These are phyloP conservation scores for Nannochloropsis salina DNA, from an alignment of 108 stramenopile species.

Conservation along the genomic window DNA sequence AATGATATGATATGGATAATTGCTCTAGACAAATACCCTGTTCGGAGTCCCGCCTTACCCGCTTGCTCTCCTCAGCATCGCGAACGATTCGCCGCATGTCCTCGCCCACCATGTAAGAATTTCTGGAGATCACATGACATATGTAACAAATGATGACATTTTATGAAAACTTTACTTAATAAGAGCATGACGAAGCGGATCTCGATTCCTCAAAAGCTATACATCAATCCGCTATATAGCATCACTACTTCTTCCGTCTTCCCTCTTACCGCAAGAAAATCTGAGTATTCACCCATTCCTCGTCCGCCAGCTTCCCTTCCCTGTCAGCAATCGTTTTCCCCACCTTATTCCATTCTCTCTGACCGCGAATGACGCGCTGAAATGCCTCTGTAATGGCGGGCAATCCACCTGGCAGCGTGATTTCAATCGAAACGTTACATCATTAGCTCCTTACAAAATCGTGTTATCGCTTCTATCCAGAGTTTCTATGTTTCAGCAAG, in stretches of 20 bases:
- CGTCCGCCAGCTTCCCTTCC: constrained; percentile 14
- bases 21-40: too few relatives aligned
- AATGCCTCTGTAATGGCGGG: not conserved
- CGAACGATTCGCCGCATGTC: constrained; percentile 3
- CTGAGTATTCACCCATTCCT: not conserved
- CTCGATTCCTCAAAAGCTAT: not conserved
- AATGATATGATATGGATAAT: too few relatives aligned
- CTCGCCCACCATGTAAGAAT: not conserved
- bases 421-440: too few relatives aligned
- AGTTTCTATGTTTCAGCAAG: too few relatives aligned
- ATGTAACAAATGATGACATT: not conserved
- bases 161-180: not conserved
- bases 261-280: not conserved
- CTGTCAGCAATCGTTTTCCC: not conserved
- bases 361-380: not conserved
- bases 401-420: not conserved
- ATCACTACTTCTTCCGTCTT: not conserved
- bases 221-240: not conserved
- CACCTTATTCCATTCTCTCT: not conserved
- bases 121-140: not conserved
- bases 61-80: not conserved
- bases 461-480: too few relatives aligned
- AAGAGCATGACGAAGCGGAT: not conserved
- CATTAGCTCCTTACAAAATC: too few relatives aligned
- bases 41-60: not conserved